A percentile compares a stretch with the other conserved stretches of the same genome.
These are phyloP conservation scores for Sphaceloma murrayae DNA, from an alignment of 2,329 filamentous ascomycete genomes.

Conservation along the genomic window DNA sequence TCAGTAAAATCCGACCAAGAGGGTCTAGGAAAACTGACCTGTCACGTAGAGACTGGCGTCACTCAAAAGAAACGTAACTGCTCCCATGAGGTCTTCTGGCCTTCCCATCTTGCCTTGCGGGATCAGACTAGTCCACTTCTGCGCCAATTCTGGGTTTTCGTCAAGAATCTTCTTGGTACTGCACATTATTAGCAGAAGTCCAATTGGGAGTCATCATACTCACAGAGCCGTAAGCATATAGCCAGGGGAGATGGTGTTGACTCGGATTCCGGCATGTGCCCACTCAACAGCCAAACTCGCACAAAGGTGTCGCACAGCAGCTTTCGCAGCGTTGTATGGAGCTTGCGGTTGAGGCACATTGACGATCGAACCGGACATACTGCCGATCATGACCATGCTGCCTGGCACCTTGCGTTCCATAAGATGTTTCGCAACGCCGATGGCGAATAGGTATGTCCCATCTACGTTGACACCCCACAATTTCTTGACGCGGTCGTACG, in stretches of 20 bases:
- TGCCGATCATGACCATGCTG: slow-evolving; percentile 89
- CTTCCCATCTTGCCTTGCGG: slow-evolving; percentile 89
- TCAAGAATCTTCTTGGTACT: slow-evolving; percentile 91
- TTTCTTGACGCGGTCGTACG: slow-evolving; percentile 82
- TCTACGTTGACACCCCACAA: slow-evolving; percentile 91
- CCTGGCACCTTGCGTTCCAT: slow-evolving; percentile 71
- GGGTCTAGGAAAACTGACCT: no score
- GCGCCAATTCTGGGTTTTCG: slow-evolving; percentile 80
- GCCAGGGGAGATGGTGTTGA: slow-evolving; percentile 89
- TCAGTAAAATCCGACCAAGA: no score
- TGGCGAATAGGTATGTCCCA: slow-evolving; percentile 83
- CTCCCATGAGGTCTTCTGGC: slow-evolving; percentile 83
- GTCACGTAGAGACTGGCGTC: slow-evolving; percentile 68
- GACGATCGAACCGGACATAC: slow-evolving; percentile 89
- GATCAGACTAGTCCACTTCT: slow-evolving; percentile 85
- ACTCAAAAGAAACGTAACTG: slow-evolving; percentile 75
- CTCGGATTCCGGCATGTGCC: slow-evolving; percentile 76
- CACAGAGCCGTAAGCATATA: slow-evolving; percentile 94
- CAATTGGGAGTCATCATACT: slow-evolving; percentile 33
- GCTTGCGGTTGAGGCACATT: slow-evolving; percentile 92
- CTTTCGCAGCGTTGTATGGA: slow-evolving; percentile 89
- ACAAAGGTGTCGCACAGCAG: slow-evolving; percentile 80
- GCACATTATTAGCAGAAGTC: slow-evolving; percentile 19
- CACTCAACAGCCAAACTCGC: slow-evolving; percentile 87
- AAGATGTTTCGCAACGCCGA: slow-evolving; percentile 73